phyloP scores from a whole-genome alignment of 768 basidiomycete genomes.

The Termitomyces sp. region DNA sequence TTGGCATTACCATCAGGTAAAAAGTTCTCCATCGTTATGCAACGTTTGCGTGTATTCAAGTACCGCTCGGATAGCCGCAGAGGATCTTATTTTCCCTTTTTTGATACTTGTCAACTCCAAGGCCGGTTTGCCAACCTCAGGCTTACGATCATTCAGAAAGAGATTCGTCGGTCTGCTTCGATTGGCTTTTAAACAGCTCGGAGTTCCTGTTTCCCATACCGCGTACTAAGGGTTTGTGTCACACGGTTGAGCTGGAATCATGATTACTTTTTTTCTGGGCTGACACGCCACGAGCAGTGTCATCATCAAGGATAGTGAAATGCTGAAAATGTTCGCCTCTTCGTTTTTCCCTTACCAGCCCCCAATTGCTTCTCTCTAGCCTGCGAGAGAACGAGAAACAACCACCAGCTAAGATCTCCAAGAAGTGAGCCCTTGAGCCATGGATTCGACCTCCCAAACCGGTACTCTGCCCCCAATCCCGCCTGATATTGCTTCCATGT shows the following conservation, averaged over 20 bases:
- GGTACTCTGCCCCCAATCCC: background rate
- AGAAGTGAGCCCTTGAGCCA: background rate
- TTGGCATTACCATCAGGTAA: too few relatives aligned
- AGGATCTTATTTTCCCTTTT: background rate
- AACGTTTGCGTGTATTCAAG: too few relatives aligned
- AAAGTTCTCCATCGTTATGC: too few relatives aligned
- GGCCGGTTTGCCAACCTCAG: too few relatives aligned
- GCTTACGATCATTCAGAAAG: too few relatives aligned
- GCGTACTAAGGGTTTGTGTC: too few relatives aligned
- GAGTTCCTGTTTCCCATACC: too few relatives aligned
- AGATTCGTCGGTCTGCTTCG: background rate
- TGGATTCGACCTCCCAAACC: background rate
- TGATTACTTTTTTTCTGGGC: background rate
- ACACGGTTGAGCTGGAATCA: background rate
- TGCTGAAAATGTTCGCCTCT: background rate
- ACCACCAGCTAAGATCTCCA: too few relatives aligned
- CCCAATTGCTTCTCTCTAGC: background rate
- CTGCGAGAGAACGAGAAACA: background rate
- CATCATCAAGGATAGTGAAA: background rate
- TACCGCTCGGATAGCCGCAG: background rate
- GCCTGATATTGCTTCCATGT: background rate
- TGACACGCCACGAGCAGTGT: background rate
- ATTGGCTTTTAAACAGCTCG: too few relatives aligned
- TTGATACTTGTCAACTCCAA: background rate
- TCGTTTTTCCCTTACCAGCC: background rate